phyloP scores from a whole-genome alignment of 2,329 filamentous ascomycete genomes.

The Neocatenulostroma microsporum region DNA sequence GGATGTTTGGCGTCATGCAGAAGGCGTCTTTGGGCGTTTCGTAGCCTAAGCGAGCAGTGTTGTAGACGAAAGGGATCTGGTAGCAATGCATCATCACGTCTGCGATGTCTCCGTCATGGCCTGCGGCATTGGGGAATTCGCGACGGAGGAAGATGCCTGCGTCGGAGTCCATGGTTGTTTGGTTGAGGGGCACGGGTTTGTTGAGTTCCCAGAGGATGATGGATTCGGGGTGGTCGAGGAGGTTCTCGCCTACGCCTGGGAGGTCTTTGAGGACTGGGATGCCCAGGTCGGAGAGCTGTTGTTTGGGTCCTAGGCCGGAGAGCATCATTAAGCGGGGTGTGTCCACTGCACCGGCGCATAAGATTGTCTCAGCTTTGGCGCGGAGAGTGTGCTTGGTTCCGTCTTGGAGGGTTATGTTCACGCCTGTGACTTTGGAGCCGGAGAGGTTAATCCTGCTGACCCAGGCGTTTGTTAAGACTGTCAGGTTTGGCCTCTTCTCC shows the following conservation, averaged over 20 bases:
- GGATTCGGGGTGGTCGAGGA: slow-evolving; percentile 57
- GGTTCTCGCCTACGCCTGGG: slow-evolving; percentile 56
- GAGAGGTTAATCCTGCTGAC: slow-evolving; percentile 72
- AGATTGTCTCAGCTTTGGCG: slow-evolving; percentile 67
- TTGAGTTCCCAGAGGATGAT: slow-evolving; percentile 74
- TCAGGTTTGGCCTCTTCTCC: slow-evolving; percentile 75
- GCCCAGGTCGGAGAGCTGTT: slow-evolving; percentile 39
- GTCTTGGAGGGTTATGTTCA: slow-evolving; percentile 59
- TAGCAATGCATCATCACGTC: slow-evolving; percentile 98
- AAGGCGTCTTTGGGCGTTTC: slow-evolving; percentile 66
- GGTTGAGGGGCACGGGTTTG: slow-evolving; percentile 65
- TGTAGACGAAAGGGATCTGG: slow-evolving; percentile 85
- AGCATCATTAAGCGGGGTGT: slow-evolving; percentile 60
- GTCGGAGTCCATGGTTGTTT: slow-evolving; percentile 88
- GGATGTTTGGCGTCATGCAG: slow-evolving; percentile 91
- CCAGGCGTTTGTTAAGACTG: slow-evolving; percentile 79
- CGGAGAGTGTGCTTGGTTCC: slow-evolving; percentile 49
- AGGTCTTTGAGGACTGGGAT: slow-evolving; percentile 53
- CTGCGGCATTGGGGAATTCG: slow-evolving; percentile 60
- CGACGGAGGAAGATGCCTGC: slow-evolving; percentile 82
- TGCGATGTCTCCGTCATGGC: slow-evolving; percentile 63
- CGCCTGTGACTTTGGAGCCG: slow-evolving; percentile 62
- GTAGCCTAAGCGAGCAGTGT: slow-evolving; percentile 71
- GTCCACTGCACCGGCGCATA: slow-evolving; percentile 73
- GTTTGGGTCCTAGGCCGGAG: slow-evolving; percentile 43